These are phyloP conservation scores for Talaromyces amestolkiae DNA, from an alignment of 2,329 filamentous ascomycete genomes.

Conservation along the genomic window DNA sequence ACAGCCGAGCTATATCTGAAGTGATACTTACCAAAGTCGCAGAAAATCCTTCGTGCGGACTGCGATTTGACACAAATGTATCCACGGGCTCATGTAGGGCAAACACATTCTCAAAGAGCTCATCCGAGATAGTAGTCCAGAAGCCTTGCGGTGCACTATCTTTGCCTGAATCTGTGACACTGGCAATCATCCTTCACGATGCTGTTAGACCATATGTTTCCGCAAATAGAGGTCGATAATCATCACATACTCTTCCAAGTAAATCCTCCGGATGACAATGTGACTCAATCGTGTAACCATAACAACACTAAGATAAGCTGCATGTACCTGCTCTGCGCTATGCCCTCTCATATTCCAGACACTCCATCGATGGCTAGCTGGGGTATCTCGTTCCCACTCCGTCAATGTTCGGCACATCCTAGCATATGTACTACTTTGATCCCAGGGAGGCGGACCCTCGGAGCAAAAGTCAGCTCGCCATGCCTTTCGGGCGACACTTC, in stretches of 20 bases:
- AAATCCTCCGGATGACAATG: not conserved
- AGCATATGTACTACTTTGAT: not conserved
- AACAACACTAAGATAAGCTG: conserved; percentile 8
- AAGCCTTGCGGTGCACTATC: not conserved
- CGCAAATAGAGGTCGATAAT: not conserved
- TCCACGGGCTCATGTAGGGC: not conserved
- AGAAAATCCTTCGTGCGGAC: not conserved
- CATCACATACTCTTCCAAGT: not conserved
- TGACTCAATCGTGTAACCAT: not conserved
- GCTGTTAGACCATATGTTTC: not conserved
- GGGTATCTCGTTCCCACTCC: not conserved
- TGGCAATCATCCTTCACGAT: not conserved
- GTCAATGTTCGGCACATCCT: not conserved
- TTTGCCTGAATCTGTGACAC: not conserved
- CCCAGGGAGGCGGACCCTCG: not conserved
- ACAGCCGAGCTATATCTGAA: not conserved
- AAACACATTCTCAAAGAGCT: not conserved
- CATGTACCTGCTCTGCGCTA: conserved; percentile 8
- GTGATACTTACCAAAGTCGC: not conserved
- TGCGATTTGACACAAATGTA: not conserved
- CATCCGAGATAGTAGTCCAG: not conserved
- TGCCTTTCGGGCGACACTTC: not conserved
- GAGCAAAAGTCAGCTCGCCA: conserved; percentile 3
- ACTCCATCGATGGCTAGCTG: conserved; percentile 6
- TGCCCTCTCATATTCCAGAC: conserved; percentile 8